Evolutionary conservation across 164 flowering plant species (phyloP).

Genomic region (Liriodendron chinense): DNA sequence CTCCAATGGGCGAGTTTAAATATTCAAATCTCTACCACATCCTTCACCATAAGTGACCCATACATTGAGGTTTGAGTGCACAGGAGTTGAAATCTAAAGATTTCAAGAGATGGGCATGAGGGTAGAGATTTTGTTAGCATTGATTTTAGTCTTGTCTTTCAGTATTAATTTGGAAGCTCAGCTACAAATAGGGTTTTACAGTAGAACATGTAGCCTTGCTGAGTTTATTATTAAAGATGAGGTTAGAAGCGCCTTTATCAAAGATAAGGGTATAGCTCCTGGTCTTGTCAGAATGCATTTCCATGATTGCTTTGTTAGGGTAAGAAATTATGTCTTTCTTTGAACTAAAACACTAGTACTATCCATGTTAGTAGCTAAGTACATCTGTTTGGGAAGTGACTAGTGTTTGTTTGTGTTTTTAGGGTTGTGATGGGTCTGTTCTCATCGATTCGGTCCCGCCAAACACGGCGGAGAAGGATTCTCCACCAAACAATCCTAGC

Average conservation of each 20-base stretch:
- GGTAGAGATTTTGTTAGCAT: conserved; percentile 2
- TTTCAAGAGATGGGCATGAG: conserved; percentile 11
- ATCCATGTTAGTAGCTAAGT: not conserved
- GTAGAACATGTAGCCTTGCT: conserved; percentile 21
- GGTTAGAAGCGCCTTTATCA: conserved; percentile 19
- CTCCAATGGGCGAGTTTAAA: not conserved
- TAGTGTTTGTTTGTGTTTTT: not conserved
- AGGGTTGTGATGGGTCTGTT: conserved; percentile 75
- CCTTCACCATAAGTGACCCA: not conserved
- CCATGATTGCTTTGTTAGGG: conserved; percentile 56
- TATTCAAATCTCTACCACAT: not conserved
- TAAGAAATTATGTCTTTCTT: conserved; percentile 9
- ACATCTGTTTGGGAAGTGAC: not conserved
- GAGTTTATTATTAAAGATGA: conserved; percentile 28
- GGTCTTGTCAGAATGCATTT: conserved; percentile 50
- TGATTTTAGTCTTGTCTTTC: conserved; percentile 15
- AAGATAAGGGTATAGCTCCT: conserved; percentile 30
- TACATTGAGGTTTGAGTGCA: not conserved
- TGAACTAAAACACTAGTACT: not conserved
- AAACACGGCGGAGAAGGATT: conserved; percentile 47
- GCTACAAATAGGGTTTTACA: conserved; percentile 41
- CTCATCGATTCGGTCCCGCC: conserved; percentile 42
- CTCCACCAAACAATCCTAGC: conserved; percentile 38
- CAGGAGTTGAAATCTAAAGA: not conserved
- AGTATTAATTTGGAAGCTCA: conserved; percentile 30